phyloP scores from a whole-genome alignment of 352 stramenopile species.

The Phytophthora syringae region DNA sequence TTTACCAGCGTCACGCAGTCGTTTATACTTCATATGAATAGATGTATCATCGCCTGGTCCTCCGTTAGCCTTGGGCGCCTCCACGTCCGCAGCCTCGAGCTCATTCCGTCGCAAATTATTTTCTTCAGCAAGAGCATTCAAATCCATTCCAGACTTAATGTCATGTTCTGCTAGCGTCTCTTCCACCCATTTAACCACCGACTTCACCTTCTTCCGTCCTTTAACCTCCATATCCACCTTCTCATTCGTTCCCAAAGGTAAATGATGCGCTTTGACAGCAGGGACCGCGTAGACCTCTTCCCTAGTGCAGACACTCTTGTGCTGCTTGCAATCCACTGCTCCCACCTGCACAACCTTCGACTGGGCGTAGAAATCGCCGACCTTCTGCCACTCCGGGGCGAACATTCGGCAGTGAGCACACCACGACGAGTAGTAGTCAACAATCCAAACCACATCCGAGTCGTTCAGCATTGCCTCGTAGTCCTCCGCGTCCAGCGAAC shows the following conservation, averaged over 20 bases:
- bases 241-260: conserved; percentile 43
- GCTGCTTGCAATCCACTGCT: conserved; percentile 68
- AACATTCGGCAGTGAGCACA: conserved; percentile 78
- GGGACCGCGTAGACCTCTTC: conserved; percentile 70
- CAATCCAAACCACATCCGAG: conserved; percentile 60
- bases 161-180: conserved; percentile 42
- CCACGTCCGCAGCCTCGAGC: conserved; percentile 39
- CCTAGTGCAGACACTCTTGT: conserved; percentile 47
- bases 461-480: conserved; percentile 50
- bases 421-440: conserved; percentile 85
- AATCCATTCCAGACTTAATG: conserved; percentile 51
- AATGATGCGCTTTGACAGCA: conserved; percentile 65
- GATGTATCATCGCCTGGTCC: conserved; percentile 27
- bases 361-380: conserved; percentile 61
- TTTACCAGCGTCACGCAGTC: conserved; percentile 61
- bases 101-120: conserved; percentile 53
- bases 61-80: conserved; percentile 27
- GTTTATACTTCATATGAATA: conserved; percentile 61
- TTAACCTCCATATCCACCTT: conserved; percentile 25
- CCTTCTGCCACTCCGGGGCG: conserved; percentile 68
- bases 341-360: conserved; percentile 56
- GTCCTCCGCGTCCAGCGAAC: conserved; percentile 37
- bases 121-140: conserved; percentile 26
- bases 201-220: conserved; percentile 42
- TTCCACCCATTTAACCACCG: conserved; percentile 69